Conservation (phyloP, 2,329 filamentous ascomycete species). For the Fonsecaea erecta region DNA sequence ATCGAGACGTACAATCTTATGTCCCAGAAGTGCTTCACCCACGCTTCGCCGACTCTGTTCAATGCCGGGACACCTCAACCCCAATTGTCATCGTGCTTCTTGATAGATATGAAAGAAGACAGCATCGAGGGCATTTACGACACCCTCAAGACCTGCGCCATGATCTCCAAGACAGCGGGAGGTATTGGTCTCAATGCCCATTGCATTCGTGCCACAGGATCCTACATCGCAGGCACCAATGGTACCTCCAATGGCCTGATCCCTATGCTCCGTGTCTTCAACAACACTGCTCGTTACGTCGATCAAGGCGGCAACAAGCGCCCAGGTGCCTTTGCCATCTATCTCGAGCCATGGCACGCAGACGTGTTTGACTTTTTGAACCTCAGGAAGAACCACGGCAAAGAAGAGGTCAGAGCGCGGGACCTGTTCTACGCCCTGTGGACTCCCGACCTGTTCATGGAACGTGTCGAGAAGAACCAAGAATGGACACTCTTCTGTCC, state of each 20-base stretch:
- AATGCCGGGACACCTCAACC: constrained; percentile 94
- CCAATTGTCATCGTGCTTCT: constrained; percentile 96
- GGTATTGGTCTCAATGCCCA: constrained; percentile 97
- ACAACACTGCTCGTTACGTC: constrained; percentile 98
- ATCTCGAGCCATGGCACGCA: constrained; percentile 98
- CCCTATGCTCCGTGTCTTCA: constrained; percentile 98
- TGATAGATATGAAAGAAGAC: constrained; percentile 99
- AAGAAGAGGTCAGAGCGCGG: constrained; percentile 95
- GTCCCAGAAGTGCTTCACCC: constrained; percentile 98
- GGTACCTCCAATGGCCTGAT: constrained; percentile 97
- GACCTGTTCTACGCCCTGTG: constrained; percentile 97
- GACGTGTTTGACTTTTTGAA: constrained; percentile 98
- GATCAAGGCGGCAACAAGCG: constrained; percentile 99
- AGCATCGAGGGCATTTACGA: constrained; percentile 99
- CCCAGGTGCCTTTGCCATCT: constrained; percentile 97
- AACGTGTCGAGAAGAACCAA: constrained; percentile 94
- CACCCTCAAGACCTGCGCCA: constrained; percentile 97
- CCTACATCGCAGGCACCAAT: constrained; percentile 97
- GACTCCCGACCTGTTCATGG: constrained; percentile 99
- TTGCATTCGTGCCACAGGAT: constrained; percentile 94
- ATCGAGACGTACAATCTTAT: constrained; percentile 99
- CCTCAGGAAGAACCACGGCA: constrained; percentile 98
- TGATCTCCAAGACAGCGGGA: constrained; percentile 99
- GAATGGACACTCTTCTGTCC: constrained; percentile 99
- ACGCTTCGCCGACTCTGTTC: constrained; percentile 97